These are phyloP conservation scores for Penicillium expansum DNA, from an alignment of 2,329 filamentous ascomycete genomes.

Conservation along the genomic window DNA sequence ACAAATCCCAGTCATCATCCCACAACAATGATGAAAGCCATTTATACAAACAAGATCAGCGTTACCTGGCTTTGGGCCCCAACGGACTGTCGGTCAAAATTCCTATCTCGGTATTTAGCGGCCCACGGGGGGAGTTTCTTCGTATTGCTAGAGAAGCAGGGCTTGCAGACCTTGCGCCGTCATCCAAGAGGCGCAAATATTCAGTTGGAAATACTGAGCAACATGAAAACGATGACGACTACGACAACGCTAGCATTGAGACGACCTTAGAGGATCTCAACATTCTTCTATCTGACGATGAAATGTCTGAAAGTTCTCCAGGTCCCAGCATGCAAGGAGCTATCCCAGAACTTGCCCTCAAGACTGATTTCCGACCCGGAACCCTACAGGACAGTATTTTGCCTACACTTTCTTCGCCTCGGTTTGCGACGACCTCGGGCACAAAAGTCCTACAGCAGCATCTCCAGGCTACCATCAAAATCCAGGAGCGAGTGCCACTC, in stretches of 20 bases:
- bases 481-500: slow-evolving; percentile 60
- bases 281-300: slow-evolving; percentile 39
- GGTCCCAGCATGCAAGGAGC: neutral
- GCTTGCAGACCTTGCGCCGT: neutral
- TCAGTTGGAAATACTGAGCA: neutral
- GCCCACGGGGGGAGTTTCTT: slow-evolving; percentile 38
- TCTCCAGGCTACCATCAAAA: slow-evolving; percentile 60
- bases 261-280: slow-evolving; percentile 50
- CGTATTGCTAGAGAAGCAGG: slow-evolving; percentile 25
- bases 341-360: slow-evolving; percentile 6
- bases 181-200: slow-evolving; percentile 2
- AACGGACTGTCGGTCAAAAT: slow-evolving; percentile 45
- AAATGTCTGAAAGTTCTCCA: slow-evolving; percentile 5
- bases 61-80: slow-evolving; percentile 42
- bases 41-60: slow-evolving; percentile 40
- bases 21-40: neutral
- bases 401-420: slow-evolving; percentile 62
- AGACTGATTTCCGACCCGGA: slow-evolving; percentile 66
- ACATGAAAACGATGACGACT: slow-evolving; percentile 32
- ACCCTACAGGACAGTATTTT: slow-evolving; percentile 61
- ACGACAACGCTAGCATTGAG: slow-evolving; percentile 47
- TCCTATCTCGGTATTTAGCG: slow-evolving; percentile 52
- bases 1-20: neutral
- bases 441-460: slow-evolving; percentile 64
- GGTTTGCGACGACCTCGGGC: slow-evolving; percentile 61